Conservation (phyloP, 176 grass and related monocot genomes). For the Tuctoria greenei region DNA sequence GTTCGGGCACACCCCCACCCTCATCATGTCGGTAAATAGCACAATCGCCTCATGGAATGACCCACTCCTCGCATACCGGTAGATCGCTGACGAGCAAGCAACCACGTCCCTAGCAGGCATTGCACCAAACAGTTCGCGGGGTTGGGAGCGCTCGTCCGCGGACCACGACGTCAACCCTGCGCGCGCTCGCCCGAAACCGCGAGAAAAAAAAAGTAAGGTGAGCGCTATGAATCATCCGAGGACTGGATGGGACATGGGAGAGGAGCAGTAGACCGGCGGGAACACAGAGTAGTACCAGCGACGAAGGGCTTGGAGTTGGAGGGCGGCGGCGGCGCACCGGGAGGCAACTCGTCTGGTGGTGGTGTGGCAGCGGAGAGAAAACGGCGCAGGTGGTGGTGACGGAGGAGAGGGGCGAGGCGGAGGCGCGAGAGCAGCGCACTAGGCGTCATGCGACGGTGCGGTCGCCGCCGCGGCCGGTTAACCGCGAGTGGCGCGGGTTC, state of each 20-base stretch:
- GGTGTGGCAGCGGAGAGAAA: conserved; percentile 27
- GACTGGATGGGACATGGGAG: neutral
- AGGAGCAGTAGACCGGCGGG: neutral
- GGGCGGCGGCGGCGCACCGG: conserved; percentile 24
- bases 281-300: conserved; percentile 40
- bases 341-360: conserved; percentile 16
- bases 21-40: conserved; percentile 48
- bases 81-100: conserved; percentile 47
- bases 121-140: conserved; percentile 41
- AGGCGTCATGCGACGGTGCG: conserved; percentile 8
- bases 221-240: neutral
- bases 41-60: conserved; percentile 27
- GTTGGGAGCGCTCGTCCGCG: conserved; percentile 67
- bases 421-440: conserved; percentile 34
- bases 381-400: conserved; percentile 3
- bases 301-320: conserved; percentile 83
- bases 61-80: conserved; percentile 34
- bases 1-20: conserved; percentile 47
- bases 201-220: conserved; percentile 1
- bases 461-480: neutral
- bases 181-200: neutral
- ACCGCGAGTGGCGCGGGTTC: neutral
- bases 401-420: conserved; percentile 16
- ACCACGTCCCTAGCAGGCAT: conserved; percentile 48
- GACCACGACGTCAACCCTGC: conserved; percentile 80